Conservation (phyloP, 805 yeast genomes). For the Naumovozyma baii region DNA sequence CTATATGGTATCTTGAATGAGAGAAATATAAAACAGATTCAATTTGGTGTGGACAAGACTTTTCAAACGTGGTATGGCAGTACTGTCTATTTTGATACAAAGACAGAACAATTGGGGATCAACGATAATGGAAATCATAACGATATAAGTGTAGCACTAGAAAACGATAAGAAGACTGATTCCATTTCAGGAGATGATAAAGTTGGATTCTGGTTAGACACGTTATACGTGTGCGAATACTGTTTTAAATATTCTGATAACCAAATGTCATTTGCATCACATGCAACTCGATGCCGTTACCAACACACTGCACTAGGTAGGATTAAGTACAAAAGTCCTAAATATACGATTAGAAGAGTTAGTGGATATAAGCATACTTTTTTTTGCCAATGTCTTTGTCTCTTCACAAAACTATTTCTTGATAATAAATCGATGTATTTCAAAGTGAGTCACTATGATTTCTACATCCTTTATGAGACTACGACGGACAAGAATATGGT, state of each 20-base stretch:
- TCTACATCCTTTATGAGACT: conserved; percentile 59
- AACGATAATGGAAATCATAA: not conserved
- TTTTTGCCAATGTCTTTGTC: conserved; percentile 72
- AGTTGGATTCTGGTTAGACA: conserved; percentile 43
- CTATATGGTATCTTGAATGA: conserved; percentile 51
- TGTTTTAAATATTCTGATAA: conserved; percentile 75
- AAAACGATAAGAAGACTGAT: conserved; percentile 1
- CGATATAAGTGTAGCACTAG: no score
- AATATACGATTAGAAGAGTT: conserved; percentile 51
- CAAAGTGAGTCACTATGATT: conserved; percentile 68
- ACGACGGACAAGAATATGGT: conserved; percentile 12
- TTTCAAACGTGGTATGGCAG: conserved; percentile 86
- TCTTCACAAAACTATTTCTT: conserved; percentile 79
- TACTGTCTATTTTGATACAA: conserved; percentile 56
- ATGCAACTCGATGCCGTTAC: conserved; percentile 38
- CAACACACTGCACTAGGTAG: conserved; percentile 49
- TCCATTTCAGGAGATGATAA: conserved; percentile 11
- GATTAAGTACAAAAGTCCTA: conserved; percentile 53
- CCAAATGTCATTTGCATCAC: conserved; percentile 38
- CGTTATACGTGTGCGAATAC: conserved; percentile 60
- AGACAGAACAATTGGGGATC: conserved; percentile 3
- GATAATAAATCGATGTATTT: conserved; percentile 86
- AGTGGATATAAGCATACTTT: conserved; percentile 55
- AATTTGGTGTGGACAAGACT: conserved; percentile 50
- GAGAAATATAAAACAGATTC: conserved; percentile 57